A percentile compares a stretch with the other conserved stretches of the same genome.
These are phyloP conservation scores for Lactarius indigo DNA, from an alignment of 768 basidiomycete species.

Conservation along the genomic window DNA sequence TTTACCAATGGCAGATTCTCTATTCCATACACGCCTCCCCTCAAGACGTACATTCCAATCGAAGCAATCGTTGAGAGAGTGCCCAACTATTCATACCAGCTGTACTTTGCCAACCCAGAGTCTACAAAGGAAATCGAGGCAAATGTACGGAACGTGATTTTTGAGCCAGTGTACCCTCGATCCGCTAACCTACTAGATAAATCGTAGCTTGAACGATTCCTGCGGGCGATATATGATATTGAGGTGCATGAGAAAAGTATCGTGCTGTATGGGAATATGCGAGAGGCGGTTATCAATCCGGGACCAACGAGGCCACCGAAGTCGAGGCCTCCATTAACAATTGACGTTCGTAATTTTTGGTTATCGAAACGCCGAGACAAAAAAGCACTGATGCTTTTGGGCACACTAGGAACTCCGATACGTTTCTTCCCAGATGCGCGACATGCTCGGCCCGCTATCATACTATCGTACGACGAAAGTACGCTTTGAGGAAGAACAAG, in stretches of 20 bases:
- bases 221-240: slow-evolving; percentile 21
- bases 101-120: slow-evolving; percentile 54
- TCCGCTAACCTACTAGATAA: background rate
- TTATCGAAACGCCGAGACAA: too few species aligned
- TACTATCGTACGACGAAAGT: slow-evolving; percentile 64
- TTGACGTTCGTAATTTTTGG: slow-evolving; percentile 16
- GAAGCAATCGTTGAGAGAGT: slow-evolving; percentile 47
- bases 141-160: slow-evolving; percentile 40
- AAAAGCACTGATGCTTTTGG: background rate
- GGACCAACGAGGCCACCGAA: background rate
- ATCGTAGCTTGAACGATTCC: slow-evolving; percentile 27
- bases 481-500: slow-evolving; percentile 64
- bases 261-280: slow-evolving; percentile 18
- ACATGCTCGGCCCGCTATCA: slow-evolving; percentile 69
- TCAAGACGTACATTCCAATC: slow-evolving; percentile 44
- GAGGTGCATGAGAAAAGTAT: background rate
- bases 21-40: slow-evolving; percentile 63
- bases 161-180: background rate
- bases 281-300: slow-evolving; percentile 13
- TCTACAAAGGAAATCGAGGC: slow-evolving; percentile 55
- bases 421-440: slow-evolving; percentile 44
- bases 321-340: slow-evolving; percentile 15
- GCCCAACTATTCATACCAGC: slow-evolving; percentile 65
- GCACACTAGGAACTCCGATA: slow-evolving; percentile 51
- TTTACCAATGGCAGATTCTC: slow-evolving; percentile 55